Conservation (phyloP, 495 filamentous ascomycete genomes). For the Ramalina peruviana region DNA sequence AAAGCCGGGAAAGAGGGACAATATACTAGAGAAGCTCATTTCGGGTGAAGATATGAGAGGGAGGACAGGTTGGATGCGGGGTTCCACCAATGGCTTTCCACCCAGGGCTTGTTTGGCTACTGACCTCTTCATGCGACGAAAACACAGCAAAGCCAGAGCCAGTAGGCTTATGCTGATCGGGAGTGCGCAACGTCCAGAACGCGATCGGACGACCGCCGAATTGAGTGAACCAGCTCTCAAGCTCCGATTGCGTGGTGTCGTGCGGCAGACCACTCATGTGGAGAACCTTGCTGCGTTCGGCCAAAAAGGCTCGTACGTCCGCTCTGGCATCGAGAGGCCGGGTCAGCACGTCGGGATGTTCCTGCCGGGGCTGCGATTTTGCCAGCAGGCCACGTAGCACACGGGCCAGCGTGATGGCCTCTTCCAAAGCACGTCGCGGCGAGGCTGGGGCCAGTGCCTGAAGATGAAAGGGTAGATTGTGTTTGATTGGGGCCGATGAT, state of each 20-base stretch:
- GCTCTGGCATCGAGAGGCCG: conserved; percentile 93
- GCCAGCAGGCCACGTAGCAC: conserved; percentile 83
- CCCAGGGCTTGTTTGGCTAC: conserved; percentile 19
- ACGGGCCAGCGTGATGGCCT: conserved; percentile 83
- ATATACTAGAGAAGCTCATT: background rate
- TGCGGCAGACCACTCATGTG: conserved; percentile 95
- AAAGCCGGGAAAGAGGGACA: background rate
- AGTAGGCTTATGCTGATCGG: conserved; percentile 96
- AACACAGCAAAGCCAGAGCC: conserved; percentile 96
- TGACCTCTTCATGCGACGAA: conserved; percentile 96
- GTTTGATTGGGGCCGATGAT: conserved; percentile 93
- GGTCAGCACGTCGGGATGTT: conserved; percentile 85
- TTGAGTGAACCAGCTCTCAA: conserved; percentile 98
- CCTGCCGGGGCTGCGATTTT: conserved; percentile 87
- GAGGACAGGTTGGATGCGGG: conserved; percentile 5
- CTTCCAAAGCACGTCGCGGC: conserved; percentile 94
- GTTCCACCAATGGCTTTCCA: background rate
- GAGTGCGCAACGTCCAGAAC: conserved; percentile 95
- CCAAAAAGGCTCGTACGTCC: conserved; percentile 90
- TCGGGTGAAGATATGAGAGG: background rate
- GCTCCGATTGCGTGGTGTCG: conserved; percentile 93
- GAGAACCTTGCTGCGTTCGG: conserved; percentile 90
- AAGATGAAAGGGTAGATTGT: conserved; percentile 94
- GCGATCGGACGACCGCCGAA: conserved; percentile 97
- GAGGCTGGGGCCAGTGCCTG: conserved; percentile 93